Base-by-base conservation (phyloP, 257 asterid species). In the Gynochthodes officinalis region DNA sequence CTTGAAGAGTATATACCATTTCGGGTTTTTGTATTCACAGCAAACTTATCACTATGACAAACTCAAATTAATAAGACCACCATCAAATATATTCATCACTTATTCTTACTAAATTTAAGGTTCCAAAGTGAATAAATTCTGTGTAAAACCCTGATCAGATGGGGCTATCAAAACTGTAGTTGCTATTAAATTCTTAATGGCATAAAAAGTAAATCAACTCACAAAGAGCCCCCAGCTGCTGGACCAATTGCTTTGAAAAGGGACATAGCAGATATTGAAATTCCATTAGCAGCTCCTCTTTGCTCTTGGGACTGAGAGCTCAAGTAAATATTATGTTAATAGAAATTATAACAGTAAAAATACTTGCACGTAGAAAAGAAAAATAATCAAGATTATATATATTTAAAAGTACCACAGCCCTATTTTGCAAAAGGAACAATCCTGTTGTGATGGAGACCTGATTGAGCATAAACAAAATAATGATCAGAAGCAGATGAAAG, bases 271-370 rank as follows among this genome's bases (percentile, higher is more conserved):
- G 88, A 80, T 93, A 91, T 86, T 52, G 97, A 83, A 53, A 91
- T 72, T 52, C 97, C 97, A 75, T 91, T 91, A 42, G 97, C 97
- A 71, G 95, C 95, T 58, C 97, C 97, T 83, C 97, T 88, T 83
- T 91, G 95, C 64, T 86, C 82, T 80, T 89, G 97, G 48, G 87
- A 79, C 96, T 91, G 84, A 35, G 12, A 13, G 15, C 3, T 33
- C 27, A 73, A 63, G 1, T 69, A 32, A n/a, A 1, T 27, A 50
- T 33, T 30, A 62, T 49, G 19, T 21, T 19, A 39, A 9, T 40
- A 14, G 4, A 30, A 39, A 25, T 16, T 25, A 30, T 15, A 27
- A 23, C 1, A 18, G 42, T 62, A 23, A 23, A 74, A 42, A 19
- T 30, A 55, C 30, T n/a, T 66, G 15, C 59, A 13, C 25, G 71